A percentile compares a stretch with the other conserved stretches of the same genome.
These are phyloP conservation scores for Seminavis robusta DNA, from an alignment of 108 stramenopile genomes.

Conservation along the genomic window DNA sequence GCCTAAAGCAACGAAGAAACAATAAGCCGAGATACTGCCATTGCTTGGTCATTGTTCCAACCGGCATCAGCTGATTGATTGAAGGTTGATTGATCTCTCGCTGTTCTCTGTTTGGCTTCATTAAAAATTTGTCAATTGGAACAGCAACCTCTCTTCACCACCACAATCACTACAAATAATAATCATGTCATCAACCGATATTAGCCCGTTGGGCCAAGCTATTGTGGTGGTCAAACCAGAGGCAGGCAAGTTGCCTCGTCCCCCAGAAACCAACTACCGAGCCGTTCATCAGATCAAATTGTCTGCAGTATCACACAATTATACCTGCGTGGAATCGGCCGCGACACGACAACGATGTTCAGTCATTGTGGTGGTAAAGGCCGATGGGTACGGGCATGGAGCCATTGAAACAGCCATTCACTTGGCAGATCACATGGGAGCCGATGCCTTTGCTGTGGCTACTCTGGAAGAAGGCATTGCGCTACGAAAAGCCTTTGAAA, in stretches of 20 bases:
- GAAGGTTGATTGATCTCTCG: too few relatives aligned
- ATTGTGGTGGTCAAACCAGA: too few relatives aligned
- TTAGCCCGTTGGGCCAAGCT: not conserved
- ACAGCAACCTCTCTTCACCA: too few relatives aligned
- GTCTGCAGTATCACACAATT: constrained; percentile 57
- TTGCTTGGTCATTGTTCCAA: too few relatives aligned
- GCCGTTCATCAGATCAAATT: constrained; percentile 58
- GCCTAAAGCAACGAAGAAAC: too few relatives aligned
- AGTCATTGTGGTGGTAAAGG: constrained; percentile 73
- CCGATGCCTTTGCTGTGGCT: constrained; percentile 70
- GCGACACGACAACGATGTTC: constrained; percentile 55
- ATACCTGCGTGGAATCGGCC: constrained; percentile 41
- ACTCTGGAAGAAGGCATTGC: constrained; percentile 54
- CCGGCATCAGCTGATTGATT: too few relatives aligned
- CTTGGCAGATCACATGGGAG: constrained; percentile 51
- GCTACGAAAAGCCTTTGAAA: constrained; percentile 41
- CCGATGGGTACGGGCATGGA: constrained; percentile 83
- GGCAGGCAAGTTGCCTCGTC: too few relatives aligned
- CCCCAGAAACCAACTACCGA: constrained; percentile 12
- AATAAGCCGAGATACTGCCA: too few relatives aligned
- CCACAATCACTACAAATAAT: too few relatives aligned
- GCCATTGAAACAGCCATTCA: constrained; percentile 50
- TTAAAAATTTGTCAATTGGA: too few relatives aligned
- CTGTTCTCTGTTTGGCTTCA: too few relatives aligned
- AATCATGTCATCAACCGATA: not conserved